Conservation (phyloP, 768 basidiomycete genomes). For the Ramaria sp. region DNA sequence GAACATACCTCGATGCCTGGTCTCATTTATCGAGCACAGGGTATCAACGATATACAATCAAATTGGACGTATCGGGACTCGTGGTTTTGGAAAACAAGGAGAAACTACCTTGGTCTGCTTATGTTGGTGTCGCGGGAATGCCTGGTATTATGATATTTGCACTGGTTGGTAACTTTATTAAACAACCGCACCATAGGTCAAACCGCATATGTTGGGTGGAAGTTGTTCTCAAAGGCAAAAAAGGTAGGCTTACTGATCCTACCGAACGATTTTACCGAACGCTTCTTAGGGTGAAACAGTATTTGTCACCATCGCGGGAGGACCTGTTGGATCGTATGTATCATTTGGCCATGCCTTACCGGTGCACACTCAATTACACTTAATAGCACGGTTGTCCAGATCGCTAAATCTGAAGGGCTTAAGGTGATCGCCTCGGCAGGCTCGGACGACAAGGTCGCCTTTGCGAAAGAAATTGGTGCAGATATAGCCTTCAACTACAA, state of each 20-base stretch:
- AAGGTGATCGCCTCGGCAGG: constrained; percentile 33
- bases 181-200: constrained; percentile 14
- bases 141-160: constrained; percentile 11
- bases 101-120: constrained; percentile 36
- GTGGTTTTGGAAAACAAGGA: constrained; percentile 28
- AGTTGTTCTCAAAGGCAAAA: constrained; percentile 28
- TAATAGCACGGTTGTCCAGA: constrained; percentile 21
- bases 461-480: constrained; percentile 22
- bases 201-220: constrained; percentile 30
- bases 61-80: constrained; percentile 14
- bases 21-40: constrained; percentile 16
- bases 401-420: constrained; percentile 30
- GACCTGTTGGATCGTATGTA: constrained; percentile 51
- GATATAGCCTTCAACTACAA: constrained; percentile 29
- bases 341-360: neutral
- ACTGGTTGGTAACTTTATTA: neutral
- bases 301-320: constrained; percentile 37
- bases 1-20: constrained; percentile 4
- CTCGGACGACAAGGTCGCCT: constrained; percentile 29
- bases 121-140: constrained; percentile 41
- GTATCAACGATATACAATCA: constrained; percentile 31
- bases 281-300: constrained; percentile 32
- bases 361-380: neutral
- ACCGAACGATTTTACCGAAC: neutral
- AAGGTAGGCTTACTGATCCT: constrained; percentile 19